Percentiles rank a stretch among this genome's conserved stretches.
Conservation (phyloP, 805 yeast species). For the Suhomyces sp. region DNA sequence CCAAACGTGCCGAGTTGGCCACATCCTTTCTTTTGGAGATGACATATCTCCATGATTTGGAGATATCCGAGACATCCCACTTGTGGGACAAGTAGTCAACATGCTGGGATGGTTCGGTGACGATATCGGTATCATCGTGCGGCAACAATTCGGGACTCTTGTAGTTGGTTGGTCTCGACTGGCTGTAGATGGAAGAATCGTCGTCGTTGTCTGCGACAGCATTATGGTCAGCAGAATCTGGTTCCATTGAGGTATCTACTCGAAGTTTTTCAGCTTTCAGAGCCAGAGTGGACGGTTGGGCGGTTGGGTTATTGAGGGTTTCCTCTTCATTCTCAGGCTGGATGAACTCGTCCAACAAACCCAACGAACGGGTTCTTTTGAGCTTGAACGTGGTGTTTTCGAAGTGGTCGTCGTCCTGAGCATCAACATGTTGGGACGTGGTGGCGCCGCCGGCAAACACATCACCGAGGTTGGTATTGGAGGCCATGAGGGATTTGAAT, state of each 20-base stretch:
- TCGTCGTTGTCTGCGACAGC: constrained; percentile 6
- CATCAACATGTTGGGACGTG: constrained; percentile 66
- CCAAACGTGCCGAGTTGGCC: constrained; percentile 59
- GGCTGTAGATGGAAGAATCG: not conserved
- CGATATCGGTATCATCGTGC: constrained; percentile 84
- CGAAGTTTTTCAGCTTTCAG: constrained; percentile 1
- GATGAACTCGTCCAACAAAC: constrained; percentile 69
- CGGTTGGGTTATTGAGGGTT: not conserved
- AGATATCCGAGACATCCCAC: constrained; percentile 93
- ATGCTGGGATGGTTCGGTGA: constrained; percentile 79
- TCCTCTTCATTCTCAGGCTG: constrained; percentile 30
- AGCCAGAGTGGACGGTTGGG: not conserved
- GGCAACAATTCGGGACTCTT: constrained; percentile 44
- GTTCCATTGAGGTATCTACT: constrained; percentile 2
- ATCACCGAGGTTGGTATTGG: constrained; percentile 15
- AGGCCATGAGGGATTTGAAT: not conserved
- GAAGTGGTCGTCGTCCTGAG: constrained; percentile 69
- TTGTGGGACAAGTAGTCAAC: constrained; percentile 94
- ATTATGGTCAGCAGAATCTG: not conserved
- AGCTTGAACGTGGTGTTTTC: constrained; percentile 67
- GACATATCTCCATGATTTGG: constrained; percentile 94
- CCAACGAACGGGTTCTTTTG: constrained; percentile 81
- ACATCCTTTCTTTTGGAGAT: constrained; percentile 79
- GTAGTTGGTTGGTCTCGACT: not conserved
- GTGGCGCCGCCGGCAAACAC: constrained; percentile 58